Conservation (phyloP, 177 flowering plant species). For the Telopea speciosissima region DNA sequence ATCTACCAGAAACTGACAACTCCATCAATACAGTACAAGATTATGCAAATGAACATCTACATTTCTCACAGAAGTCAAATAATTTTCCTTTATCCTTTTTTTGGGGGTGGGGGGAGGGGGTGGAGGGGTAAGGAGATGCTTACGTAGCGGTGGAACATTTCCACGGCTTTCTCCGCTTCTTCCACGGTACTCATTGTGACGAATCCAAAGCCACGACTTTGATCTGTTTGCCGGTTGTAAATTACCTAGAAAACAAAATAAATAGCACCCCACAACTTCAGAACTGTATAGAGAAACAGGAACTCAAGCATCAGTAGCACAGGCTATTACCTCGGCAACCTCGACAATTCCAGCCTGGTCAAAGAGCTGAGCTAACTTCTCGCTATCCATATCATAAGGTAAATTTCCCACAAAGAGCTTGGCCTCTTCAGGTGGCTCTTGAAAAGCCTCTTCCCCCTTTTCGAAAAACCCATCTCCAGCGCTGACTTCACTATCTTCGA, state of each 20-base stretch:
- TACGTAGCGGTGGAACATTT: slow-evolving; percentile 61
- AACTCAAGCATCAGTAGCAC: not conserved
- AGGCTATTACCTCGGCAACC: slow-evolving; percentile 48
- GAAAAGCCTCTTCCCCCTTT: slow-evolving; percentile 18
- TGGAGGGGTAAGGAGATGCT: slow-evolving; percentile 17
- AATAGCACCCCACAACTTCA: not conserved
- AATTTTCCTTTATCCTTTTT: too few species aligned
- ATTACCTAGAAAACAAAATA: slow-evolving; percentile 26
- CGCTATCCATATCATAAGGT: slow-evolving; percentile 64
- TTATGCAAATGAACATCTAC: not conserved
- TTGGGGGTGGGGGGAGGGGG: too few species aligned
- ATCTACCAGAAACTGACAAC: not conserved
- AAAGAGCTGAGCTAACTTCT: slow-evolving; percentile 49
- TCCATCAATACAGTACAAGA: not conserved
- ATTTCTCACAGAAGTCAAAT: too few species aligned
- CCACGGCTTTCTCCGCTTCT: slow-evolving; percentile 81
- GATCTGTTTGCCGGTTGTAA: slow-evolving; percentile 59
- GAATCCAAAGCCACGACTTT: slow-evolving; percentile 87
- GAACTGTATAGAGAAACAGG: not conserved
- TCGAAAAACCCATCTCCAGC: slow-evolving; percentile 14
- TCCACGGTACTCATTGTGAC: slow-evolving; percentile 86
- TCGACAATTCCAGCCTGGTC: slow-evolving; percentile 56
- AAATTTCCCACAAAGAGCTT: slow-evolving; percentile 79
- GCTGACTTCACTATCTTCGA: slow-evolving; percentile 5
- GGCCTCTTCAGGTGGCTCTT: slow-evolving; percentile 54